Evolutionary conservation across 2,329 filamentous ascomycete species (phyloP).

Genomic region (Graphilbum fragrans): DNA sequence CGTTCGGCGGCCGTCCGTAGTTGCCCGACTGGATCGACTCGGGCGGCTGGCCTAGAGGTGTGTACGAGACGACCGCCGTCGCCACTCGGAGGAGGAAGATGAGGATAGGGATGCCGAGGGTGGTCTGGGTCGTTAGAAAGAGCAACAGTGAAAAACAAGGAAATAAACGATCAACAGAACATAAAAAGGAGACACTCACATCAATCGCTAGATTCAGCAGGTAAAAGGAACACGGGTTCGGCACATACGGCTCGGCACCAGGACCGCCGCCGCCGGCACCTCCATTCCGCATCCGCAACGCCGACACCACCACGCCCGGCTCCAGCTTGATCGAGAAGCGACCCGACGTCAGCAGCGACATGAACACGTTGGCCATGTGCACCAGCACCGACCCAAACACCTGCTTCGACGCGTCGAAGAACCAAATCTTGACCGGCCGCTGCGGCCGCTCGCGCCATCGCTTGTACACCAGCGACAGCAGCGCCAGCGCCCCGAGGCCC

Average conservation of each 20-base stretch:
- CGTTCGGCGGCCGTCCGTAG: constrained; percentile 74
- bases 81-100: constrained; percentile 75
- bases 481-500: constrained; percentile 69
- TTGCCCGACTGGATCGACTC: constrained; percentile 89
- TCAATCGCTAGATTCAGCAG: constrained; percentile 89
- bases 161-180: constrained; percentile 7
- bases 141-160: constrained; percentile 8
- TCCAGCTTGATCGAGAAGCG: constrained; percentile 58
- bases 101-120: constrained; percentile 88
- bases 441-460: constrained; percentile 86
- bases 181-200: constrained; percentile 43
- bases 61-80: constrained; percentile 59
- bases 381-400: constrained; percentile 87
- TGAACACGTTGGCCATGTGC: constrained; percentile 85
- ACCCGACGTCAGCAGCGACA: constrained; percentile 90
- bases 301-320: constrained; percentile 24
- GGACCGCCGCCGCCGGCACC: constrained; percentile 27
- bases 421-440: constrained; percentile 90
- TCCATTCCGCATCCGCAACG: constrained; percentile 16
- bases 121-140: constrained; percentile 51
- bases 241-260: constrained; percentile 48
- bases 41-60: constrained; percentile 64
- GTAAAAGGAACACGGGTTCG: constrained; percentile 96
- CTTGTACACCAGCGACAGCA: constrained; percentile 85
- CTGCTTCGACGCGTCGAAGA: constrained; percentile 95